These are phyloP conservation scores for Monosporozyma aquatica DNA, from an alignment of 805 yeast genomes.

Conservation along the genomic window DNA sequence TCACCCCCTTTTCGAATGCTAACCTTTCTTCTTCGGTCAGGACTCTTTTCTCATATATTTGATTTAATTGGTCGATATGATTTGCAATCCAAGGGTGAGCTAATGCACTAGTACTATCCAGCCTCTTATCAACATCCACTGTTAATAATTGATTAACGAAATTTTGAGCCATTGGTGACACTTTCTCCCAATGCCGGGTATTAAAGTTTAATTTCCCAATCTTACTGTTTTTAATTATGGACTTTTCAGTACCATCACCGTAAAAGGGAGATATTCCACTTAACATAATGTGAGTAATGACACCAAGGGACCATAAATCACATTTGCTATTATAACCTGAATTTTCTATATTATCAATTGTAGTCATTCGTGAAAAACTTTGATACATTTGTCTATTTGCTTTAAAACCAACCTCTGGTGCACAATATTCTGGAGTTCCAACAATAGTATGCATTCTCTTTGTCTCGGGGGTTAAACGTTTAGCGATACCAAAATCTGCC, in stretches of 20 bases:
- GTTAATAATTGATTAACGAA: conserved; percentile 36
- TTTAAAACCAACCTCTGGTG: conserved; percentile 57
- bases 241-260: conserved; percentile 35
- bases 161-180: conserved; percentile 36
- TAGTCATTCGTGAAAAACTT: conserved; percentile 22
- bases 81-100: conserved; percentile 40
- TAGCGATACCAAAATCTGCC: conserved; percentile 63
- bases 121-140: conserved; percentile 33
- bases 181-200: conserved; percentile 34
- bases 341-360: conserved; percentile 15
- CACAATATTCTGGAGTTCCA: conserved; percentile 63
- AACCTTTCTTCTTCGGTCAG: conserved; percentile 8
- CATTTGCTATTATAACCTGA: conserved; percentile 47
- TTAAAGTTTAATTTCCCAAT: conserved; percentile 35
- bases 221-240: conserved; percentile 36
- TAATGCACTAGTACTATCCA: conserved; percentile 34
- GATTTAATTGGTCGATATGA: conserved; percentile 31
- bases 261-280: conserved; percentile 61
- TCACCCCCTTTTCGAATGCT: conserved; percentile 30
- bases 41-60: conserved; percentile 31
- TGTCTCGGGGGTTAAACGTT: conserved; percentile 18
- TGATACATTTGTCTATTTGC: conserved; percentile 24
- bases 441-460: conserved; percentile 42
- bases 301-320: conserved; percentile 65
- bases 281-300: conserved; percentile 47